Evolutionary conservation across 352 stramenopile genomes (phyloP).

Genomic region (Lagenidium giganteum): DNA sequence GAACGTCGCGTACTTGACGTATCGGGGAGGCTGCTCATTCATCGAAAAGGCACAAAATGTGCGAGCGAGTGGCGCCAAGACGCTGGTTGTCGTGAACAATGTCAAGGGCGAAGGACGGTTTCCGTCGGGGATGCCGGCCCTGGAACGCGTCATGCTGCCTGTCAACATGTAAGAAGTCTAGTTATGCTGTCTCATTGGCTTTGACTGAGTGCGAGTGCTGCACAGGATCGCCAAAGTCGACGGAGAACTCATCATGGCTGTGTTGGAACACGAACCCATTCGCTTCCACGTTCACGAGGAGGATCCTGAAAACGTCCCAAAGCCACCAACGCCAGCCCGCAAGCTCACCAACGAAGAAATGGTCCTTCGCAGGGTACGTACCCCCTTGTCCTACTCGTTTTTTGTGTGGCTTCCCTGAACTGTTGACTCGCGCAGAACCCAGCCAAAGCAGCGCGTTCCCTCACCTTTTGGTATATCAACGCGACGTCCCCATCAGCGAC

Average conservation of each 20-base stretch:
- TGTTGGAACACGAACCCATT: constrained; percentile 42
- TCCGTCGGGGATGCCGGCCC: constrained; percentile 20
- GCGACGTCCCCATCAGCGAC: constrained; percentile 2
- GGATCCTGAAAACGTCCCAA: constrained; percentile 19
- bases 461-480: constrained; percentile 61
- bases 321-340: constrained; percentile 16
- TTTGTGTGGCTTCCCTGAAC: background rate
- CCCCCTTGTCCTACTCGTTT: background rate
- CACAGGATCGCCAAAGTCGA: constrained; percentile 56
- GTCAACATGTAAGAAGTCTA: constrained; percentile 43
- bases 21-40: constrained; percentile 55
- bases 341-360: constrained; percentile 46
- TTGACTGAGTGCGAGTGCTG: too few species aligned
- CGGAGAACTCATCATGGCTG: constrained; percentile 51
- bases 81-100: constrained; percentile 65
- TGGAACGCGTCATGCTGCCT: constrained; percentile 29
- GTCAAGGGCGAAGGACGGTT: constrained; percentile 54
- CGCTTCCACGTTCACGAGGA: constrained; percentile 25
- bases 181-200: too few species aligned
- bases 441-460: constrained; percentile 25
- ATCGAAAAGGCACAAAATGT: constrained; percentile 57
- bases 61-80: constrained; percentile 20
- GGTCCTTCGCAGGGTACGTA: constrained; percentile 19
- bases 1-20: constrained; percentile 29
- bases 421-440: constrained; percentile 25